phyloP scores from a whole-genome alignment of 2,329 filamentous ascomycete species.

The Penicillium expansum region DNA sequence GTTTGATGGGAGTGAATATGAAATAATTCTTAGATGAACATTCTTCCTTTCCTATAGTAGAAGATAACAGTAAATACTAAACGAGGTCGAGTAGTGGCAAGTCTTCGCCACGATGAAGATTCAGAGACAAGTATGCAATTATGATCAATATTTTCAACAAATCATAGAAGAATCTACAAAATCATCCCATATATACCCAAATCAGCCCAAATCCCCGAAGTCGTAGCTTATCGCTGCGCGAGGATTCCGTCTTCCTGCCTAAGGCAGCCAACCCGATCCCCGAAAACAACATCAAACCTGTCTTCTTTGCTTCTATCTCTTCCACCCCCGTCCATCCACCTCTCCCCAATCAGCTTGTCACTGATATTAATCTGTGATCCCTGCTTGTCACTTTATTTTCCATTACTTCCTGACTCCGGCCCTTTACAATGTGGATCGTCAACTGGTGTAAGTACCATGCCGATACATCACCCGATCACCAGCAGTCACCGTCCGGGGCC shows the following conservation, averaged over 20 bases:
- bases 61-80: background rate
- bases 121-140: background rate
- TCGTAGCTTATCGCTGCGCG: constrained; percentile 2
- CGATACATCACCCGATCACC: constrained; percentile 7
- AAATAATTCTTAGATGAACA: constrained; percentile 4
- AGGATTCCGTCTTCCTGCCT: constrained; percentile 17
- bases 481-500: background rate
- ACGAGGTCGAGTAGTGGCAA: background rate
- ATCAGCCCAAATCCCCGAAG: background rate
- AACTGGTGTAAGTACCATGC: constrained; percentile 75
- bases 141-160: background rate
- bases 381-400: constrained; percentile 6
- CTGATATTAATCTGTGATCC: constrained; percentile 10
- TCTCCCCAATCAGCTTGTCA: constrained; percentile 5
- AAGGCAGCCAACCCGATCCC: constrained; percentile 20
- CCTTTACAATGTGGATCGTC: constrained; percentile 75
- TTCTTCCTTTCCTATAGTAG: background rate
- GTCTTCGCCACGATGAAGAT: background rate
- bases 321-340: constrained; percentile 20
- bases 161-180: background rate
- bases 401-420: constrained; percentile 4
- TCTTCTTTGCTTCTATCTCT: constrained; percentile 29
- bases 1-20: constrained; percentile 14
- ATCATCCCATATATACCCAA: background rate
- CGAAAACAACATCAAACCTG: constrained; percentile 34